phyloP scores from a whole-genome alignment of 495 filamentous ascomycete species.

The Penicillium lividum region DNA sequence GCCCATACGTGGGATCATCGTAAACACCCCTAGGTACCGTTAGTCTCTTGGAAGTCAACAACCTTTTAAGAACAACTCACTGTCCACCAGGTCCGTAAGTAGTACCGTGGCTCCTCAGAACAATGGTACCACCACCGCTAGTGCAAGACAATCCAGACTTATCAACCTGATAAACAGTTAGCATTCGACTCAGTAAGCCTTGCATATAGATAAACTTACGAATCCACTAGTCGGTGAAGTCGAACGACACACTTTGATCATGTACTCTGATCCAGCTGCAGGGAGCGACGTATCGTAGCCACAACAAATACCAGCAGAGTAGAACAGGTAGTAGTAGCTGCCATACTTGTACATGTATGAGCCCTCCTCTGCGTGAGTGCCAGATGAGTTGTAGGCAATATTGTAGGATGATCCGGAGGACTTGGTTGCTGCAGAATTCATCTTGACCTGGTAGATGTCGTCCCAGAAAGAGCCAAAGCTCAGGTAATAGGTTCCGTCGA shows the following conservation, averaged over 20 bases:
- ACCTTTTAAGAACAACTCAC: slow-evolving; percentile 27
- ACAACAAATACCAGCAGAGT: slow-evolving; percentile 67
- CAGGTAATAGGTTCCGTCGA: slow-evolving; percentile 53
- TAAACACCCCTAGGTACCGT: slow-evolving; percentile 44
- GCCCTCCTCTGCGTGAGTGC: slow-evolving; percentile 60
- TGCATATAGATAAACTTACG: slow-evolving; percentile 33
- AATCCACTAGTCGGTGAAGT: slow-evolving; percentile 55
- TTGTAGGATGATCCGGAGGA: slow-evolving; percentile 39
- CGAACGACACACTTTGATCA: slow-evolving; percentile 67
- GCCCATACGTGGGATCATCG: slow-evolving; percentile 45
- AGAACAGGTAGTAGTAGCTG: slow-evolving; percentile 71
- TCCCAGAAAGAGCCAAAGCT: slow-evolving; percentile 74
- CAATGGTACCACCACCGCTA: slow-evolving; percentile 63
- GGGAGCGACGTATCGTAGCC: slow-evolving; percentile 55
- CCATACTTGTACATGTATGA: slow-evolving; percentile 58
- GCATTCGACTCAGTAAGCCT: neutral
- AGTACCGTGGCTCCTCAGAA: slow-evolving; percentile 60
- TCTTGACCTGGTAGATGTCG: slow-evolving; percentile 63
- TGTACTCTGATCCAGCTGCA: slow-evolving; percentile 65
- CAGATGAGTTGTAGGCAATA: slow-evolving; percentile 56
- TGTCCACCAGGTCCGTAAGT: slow-evolving; percentile 78
- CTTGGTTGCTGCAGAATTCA: slow-evolving; percentile 50
- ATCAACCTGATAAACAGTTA: slow-evolving; percentile 46
- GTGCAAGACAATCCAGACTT: slow-evolving; percentile 57
- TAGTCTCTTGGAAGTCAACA: slow-evolving; percentile 3